phyloP scores from a whole-genome alignment of 305 asterid species.

The Fraxinus sp. region DNA sequence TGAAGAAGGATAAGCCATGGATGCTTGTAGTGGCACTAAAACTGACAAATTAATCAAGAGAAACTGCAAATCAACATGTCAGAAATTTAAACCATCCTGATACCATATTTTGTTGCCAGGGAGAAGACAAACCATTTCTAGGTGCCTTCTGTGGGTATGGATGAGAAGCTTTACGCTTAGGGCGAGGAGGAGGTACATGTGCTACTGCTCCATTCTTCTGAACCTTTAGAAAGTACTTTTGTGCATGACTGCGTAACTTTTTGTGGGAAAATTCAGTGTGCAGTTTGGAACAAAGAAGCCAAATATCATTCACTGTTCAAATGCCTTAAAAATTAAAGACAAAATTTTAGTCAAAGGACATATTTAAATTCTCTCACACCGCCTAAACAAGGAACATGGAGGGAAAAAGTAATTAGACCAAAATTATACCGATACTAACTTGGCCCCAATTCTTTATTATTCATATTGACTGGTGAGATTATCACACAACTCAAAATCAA shows the following conservation, averaged over 20 bases:
- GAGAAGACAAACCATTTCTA: constrained; percentile 67
- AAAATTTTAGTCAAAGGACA: neutral
- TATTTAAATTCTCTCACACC: neutral
- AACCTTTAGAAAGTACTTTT: constrained; percentile 88
- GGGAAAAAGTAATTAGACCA: constrained; percentile 15
- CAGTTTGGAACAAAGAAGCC: constrained; percentile 8
- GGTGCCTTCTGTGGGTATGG: constrained; percentile 97
- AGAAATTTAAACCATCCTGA: neutral
- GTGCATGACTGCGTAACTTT: constrained; percentile 78
- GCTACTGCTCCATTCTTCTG: constrained; percentile 91
- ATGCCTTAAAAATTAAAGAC: neutral
- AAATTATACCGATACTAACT: neutral
- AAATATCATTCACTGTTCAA: neutral
- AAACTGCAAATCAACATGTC: constrained; percentile 27
- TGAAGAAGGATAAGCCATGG: constrained; percentile 64
- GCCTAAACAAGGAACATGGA: neutral
- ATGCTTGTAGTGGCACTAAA: constrained; percentile 62
- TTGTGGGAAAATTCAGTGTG: constrained; percentile 12
- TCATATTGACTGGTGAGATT: neutral
- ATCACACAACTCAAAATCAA: constrained; percentile 8
- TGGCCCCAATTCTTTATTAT: constrained; percentile 12
- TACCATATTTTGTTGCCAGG: constrained; percentile 2
- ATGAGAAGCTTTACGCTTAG: constrained; percentile 98
- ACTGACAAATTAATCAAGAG: constrained; percentile 38
- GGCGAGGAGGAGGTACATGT: constrained; percentile 99